Percentiles rank a stretch among this genome's conserved stretches.
These are phyloP conservation scores for Brassica juncea DNA, from an alignment of 345 rosid genomes.

Conservation along the genomic window DNA sequence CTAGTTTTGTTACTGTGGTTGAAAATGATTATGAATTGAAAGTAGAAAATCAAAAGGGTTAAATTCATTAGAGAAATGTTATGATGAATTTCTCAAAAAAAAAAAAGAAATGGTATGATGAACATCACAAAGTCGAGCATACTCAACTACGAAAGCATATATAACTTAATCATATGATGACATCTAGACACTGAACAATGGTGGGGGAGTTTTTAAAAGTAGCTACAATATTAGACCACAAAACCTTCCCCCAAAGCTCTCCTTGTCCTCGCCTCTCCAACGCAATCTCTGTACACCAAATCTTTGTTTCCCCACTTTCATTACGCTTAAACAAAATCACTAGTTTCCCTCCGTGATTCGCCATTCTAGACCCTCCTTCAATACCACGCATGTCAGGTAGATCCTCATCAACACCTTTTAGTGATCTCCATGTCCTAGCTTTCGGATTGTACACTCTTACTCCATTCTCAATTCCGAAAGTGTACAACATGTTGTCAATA, in stretches of 20 bases:
- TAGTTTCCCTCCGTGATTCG: slow-evolving; percentile 56
- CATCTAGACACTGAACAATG: not conserved
- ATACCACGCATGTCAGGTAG: slow-evolving; percentile 52
- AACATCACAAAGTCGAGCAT: not conserved
- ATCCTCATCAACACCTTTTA: slow-evolving; percentile 50
- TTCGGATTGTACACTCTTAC: slow-evolving; percentile 54
- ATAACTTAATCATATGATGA: not conserved
- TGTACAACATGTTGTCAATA: slow-evolving; percentile 57
- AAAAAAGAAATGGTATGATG: not conserved
- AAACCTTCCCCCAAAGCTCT: slow-evolving; percentile 9
- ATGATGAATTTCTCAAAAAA: not conserved
- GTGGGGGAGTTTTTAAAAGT: not conserved
- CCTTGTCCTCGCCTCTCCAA: not conserved
- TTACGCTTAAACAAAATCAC: slow-evolving; percentile 58
- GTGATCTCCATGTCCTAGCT: slow-evolving; percentile 49
- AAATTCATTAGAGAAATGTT: not conserved
- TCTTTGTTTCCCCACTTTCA: not conserved
- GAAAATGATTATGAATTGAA: not conserved
- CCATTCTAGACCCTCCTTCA: slow-evolving; percentile 42
- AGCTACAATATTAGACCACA: slow-evolving; percentile 1
- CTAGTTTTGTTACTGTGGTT: not conserved
- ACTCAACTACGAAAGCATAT: not conserved
- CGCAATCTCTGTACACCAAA: not conserved
- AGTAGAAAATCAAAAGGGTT: not conserved
- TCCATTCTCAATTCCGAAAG: slow-evolving; percentile 62